Evolutionary conservation across 768 basidiomycete species (phyloP).

Genomic region (Kwoniella sp.): DNA sequence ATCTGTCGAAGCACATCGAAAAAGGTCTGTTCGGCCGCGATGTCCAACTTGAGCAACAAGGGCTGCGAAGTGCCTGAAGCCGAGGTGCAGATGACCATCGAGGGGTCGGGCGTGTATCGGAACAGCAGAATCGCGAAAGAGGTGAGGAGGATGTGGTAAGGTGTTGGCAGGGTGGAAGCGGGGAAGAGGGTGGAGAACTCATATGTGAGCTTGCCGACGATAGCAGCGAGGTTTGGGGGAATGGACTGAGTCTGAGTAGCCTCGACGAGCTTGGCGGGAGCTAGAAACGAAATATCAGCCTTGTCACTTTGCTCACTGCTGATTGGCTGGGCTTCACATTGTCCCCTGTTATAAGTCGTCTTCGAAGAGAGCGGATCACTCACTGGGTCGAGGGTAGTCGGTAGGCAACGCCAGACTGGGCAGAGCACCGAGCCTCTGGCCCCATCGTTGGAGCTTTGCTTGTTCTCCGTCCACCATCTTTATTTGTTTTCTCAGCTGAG

Average conservation of each 20-base stretch:
- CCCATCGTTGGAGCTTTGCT: conserved; percentile 55
- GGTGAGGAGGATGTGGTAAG: conserved; percentile 88
- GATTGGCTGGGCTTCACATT: no score
- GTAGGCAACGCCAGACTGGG: conserved; percentile 92
- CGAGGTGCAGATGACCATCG: conserved; percentile 83
- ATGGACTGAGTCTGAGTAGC: conserved; percentile 74
- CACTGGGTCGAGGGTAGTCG: conserved; percentile 81
- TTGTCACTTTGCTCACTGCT: no score
- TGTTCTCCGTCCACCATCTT: conserved; percentile 12
- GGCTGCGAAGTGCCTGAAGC: conserved; percentile 70
- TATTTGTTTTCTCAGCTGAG: not conserved
- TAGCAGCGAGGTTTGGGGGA: conserved; percentile 68
- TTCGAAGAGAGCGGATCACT: conserved; percentile 24
- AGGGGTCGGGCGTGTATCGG: conserved; percentile 92
- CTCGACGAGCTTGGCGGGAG: conserved; percentile 77
- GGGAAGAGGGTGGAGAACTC: conserved; percentile 45
- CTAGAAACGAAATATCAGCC: conserved; percentile 31
- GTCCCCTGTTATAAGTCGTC: no score
- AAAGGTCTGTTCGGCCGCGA: conserved; percentile 84
- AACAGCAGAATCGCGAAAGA: conserved; percentile 89
- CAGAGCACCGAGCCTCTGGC: conserved; percentile 68
- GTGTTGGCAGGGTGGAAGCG: conserved; percentile 61
- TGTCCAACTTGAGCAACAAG: conserved; percentile 76
- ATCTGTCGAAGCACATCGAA: conserved; percentile 85
- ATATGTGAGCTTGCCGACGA: conserved; percentile 78